A percentile compares a stretch with the other conserved stretches of the same genome.
phyloP scores from a whole-genome alignment of 345 rosid genomes.

The Linum lewisii region DNA sequence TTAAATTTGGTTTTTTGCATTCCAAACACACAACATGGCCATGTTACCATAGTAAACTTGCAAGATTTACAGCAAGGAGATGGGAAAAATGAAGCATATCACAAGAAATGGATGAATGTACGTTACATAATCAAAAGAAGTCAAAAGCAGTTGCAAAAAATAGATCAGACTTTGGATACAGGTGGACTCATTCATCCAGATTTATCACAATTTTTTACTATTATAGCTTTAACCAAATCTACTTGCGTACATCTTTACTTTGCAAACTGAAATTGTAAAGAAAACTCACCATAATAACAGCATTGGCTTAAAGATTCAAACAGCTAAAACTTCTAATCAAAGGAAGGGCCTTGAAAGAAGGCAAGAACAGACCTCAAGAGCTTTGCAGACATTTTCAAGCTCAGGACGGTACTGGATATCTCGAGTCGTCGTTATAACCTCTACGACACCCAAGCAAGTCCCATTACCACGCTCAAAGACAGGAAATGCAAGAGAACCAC shows the following conservation, averaged over 20 bases:
- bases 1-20: background rate
- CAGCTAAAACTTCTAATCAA: background rate
- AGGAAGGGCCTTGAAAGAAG: background rate
- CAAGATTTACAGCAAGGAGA: background rate
- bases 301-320: background rate
- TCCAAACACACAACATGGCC: background rate
- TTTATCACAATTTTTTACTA: too few species aligned
- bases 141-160: background rate
- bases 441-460: constrained; percentile 81
- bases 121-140: background rate
- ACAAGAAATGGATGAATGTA: background rate
- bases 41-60: background rate
- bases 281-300: background rate
- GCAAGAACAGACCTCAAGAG: constrained; percentile 70
- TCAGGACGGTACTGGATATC: constrained; percentile 57
- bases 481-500: constrained; percentile 85
- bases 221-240: too few species aligned
- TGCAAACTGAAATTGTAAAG: background rate
- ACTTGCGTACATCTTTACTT: too few species aligned
- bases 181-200: too few species aligned
- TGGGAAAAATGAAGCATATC: background rate
- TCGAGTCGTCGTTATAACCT: constrained; percentile 66
- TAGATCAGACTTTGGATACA: background rate
- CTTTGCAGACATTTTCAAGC: constrained; percentile 71
- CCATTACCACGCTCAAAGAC: constrained; percentile 67